Conservation (phyloP, 2,329 filamentous ascomycete genomes). For the Sporothrix globosa region DNA sequence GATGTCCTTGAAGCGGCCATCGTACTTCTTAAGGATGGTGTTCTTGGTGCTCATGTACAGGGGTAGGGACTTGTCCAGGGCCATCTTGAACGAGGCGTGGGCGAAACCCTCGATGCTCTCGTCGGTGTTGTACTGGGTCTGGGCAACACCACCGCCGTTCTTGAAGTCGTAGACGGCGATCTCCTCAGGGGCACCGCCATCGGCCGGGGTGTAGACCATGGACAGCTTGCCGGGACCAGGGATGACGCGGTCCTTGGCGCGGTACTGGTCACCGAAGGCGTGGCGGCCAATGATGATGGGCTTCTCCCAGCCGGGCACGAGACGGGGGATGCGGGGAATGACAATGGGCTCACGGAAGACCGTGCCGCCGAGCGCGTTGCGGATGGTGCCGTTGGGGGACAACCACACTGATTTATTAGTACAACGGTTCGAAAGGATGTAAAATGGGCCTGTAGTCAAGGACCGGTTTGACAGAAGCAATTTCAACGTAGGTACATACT, state of each 20-base stretch:
- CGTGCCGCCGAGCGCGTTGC: slow-evolving; percentile 80
- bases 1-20: slow-evolving; percentile 98
- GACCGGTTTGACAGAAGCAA: not conserved
- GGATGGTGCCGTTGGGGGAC: slow-evolving; percentile 90
- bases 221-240: slow-evolving; percentile 82
- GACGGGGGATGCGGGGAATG: slow-evolving; percentile 86
- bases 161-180: slow-evolving; percentile 92
- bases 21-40: slow-evolving; percentile 98
- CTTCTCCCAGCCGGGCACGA: slow-evolving; percentile 97
- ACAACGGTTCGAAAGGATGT: not conserved
- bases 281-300: slow-evolving; percentile 99
- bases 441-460: no score
- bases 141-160: slow-evolving; percentile 81
- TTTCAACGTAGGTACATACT: slow-evolving; percentile 59
- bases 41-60: slow-evolving; percentile 99
- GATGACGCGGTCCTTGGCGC: slow-evolving; percentile 88
- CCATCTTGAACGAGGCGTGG: slow-evolving; percentile 95
- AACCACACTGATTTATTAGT: slow-evolving; percentile 75
- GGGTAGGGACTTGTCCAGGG: slow-evolving; percentile 82
- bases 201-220: slow-evolving; percentile 89
- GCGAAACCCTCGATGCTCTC: slow-evolving; percentile 95
- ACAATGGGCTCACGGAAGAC: slow-evolving; percentile 99
- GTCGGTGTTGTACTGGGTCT: slow-evolving; percentile 98
- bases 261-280: slow-evolving; percentile 98
- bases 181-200: slow-evolving; percentile 76